These are phyloP conservation scores for Ilex asprella DNA, from an alignment of 257 asterid species.

Conservation along the genomic window DNA sequence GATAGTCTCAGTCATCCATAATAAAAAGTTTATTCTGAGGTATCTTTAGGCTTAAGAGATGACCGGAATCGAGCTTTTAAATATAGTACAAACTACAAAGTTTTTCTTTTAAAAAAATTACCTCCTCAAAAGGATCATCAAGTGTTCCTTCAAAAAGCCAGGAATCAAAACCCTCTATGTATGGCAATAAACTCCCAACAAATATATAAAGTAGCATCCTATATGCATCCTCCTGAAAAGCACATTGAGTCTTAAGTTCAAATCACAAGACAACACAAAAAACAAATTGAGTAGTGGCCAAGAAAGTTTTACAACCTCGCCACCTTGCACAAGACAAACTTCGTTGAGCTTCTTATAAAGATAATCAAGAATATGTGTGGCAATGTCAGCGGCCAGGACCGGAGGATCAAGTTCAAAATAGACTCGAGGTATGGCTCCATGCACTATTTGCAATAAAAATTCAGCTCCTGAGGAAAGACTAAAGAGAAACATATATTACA, in stretches of 20 bases:
- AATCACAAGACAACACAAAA: constrained; percentile 12
- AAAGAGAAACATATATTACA: constrained; percentile 30
- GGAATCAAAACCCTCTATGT: constrained; percentile 84
- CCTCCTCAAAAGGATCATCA: constrained; percentile 97
- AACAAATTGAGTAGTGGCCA: constrained; percentile 6
- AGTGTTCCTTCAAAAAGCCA: constrained; percentile 96
- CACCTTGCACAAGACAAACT: constrained; percentile 89
- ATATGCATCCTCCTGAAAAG: constrained; percentile 82
- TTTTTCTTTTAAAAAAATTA: constrained; percentile 19
- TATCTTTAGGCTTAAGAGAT: constrained; percentile 3
- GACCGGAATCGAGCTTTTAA: background rate
- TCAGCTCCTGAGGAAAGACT: constrained; percentile 94
- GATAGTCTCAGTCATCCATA: background rate
- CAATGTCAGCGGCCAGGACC: constrained; percentile 57
- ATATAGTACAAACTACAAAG: too few relatives aligned
- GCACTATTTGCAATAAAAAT: constrained; percentile 71
- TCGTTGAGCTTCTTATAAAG: constrained; percentile 79
- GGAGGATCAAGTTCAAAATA: constrained; percentile 39
- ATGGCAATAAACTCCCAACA: constrained; percentile 73
- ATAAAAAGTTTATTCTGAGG: background rate
- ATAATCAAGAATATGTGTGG: constrained; percentile 65
- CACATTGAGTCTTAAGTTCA: constrained; percentile 13
- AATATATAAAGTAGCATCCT: constrained; percentile 72
- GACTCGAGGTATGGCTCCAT: constrained; percentile 59
- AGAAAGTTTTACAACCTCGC: constrained; percentile 58